Conservation (phyloP, 257 asterid species). For the Przewalskia tangutica region DNA sequence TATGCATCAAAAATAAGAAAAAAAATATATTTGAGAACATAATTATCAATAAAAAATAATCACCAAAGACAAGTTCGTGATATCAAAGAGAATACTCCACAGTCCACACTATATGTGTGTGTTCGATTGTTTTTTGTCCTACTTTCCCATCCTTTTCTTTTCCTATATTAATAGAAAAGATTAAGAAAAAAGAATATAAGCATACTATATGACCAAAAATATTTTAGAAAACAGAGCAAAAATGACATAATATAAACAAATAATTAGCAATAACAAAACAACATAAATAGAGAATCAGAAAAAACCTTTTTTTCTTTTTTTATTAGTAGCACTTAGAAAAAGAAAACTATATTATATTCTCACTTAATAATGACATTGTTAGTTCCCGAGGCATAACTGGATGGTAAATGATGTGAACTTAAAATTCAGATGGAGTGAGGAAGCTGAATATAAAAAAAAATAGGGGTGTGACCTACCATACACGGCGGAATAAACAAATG, state of each 20-base stretch:
- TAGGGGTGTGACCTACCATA: constrained; percentile 1
- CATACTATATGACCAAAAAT: not conserved
- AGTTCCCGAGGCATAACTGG: no score
- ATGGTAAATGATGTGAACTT: no score
- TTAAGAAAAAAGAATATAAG: no score
- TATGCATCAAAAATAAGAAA: not conserved
- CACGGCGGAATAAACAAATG: constrained; percentile 15
- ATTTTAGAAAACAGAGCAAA: not conserved
- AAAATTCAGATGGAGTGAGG: no score
- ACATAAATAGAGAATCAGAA: not conserved
- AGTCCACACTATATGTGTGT: no score
- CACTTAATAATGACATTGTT: not conserved
- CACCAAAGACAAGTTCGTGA: no score
- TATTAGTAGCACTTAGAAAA: not conserved
- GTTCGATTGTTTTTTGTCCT: no score
- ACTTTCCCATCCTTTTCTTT: no score
- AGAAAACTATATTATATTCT: not conserved
- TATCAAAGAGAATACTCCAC: no score
- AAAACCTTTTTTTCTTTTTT: not conserved
- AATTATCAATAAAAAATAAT: not conserved
- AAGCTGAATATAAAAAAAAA: no score
- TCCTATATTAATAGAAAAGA: no score
- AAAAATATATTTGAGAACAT: not conserved
- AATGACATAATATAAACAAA: not conserved
- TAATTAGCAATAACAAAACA: not conserved